Evolutionary conservation across 768 basidiomycete genomes (phyloP).

Genomic region (Naganishia onofrii): DNA sequence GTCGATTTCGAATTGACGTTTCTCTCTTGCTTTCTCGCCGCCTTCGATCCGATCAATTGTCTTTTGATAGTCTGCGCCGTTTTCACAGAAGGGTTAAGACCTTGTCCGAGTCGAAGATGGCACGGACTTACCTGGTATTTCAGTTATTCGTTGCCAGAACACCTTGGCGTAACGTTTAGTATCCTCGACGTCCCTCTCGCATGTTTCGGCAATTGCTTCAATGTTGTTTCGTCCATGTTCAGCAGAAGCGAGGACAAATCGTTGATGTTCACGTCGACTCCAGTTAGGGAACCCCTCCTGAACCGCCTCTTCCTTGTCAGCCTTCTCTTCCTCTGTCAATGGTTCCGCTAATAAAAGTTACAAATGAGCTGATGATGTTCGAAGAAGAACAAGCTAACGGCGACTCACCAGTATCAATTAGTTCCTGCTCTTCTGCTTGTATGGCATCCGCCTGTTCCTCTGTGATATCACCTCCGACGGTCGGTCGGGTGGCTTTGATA

Average conservation of each 20-base stretch:
- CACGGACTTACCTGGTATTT: conserved; percentile 65
- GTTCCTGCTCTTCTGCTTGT: conserved; percentile 81
- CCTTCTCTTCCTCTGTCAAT: conserved; percentile 80
- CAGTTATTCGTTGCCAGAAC: conserved; percentile 86
- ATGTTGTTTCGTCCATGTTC: conserved; percentile 65
- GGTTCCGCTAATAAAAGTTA: conserved; percentile 66
- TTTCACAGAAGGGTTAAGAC: conserved; percentile 60
- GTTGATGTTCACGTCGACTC: conserved; percentile 90
- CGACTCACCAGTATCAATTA: conserved; percentile 74
- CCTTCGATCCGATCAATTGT: conserved; percentile 54
- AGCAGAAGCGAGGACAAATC: conserved; percentile 76
- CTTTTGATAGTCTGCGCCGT: conserved; percentile 13
- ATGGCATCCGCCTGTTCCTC: conserved; percentile 62
- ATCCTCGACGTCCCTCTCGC: conserved; percentile 71
- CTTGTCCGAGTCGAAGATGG: neutral
- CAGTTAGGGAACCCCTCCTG: conserved; percentile 81
- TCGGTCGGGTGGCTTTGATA: conserved; percentile 19
- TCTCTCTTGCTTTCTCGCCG: conserved; percentile 78
- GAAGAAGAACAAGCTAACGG: neutral
- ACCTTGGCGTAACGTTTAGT: conserved; percentile 73
- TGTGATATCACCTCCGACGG: conserved; percentile 1
- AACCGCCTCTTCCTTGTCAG: conserved; percentile 73
- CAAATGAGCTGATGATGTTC: conserved; percentile 21
- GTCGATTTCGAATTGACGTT: conserved; percentile 68
- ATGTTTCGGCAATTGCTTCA: conserved; percentile 68